Conservation (phyloP, 495 filamentous ascomycete genomes). For the Talaromyces ruber region DNA sequence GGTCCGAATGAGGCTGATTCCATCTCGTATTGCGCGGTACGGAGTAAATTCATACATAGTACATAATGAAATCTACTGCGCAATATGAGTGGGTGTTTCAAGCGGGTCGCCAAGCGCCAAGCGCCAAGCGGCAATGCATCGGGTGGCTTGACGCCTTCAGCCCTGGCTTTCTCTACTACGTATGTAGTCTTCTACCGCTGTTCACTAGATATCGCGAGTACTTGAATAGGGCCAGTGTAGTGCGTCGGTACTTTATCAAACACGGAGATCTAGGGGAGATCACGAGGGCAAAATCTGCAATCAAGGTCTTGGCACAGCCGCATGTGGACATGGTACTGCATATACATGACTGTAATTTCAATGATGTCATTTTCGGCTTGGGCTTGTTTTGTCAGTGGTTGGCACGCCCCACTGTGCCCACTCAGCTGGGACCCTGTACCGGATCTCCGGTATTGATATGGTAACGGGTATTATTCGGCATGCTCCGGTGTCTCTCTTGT, state of each 20-base stretch:
- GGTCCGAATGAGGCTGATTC: not conserved
- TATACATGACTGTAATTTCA: not conserved
- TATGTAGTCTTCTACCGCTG: too few species aligned
- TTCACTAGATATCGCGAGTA: too few species aligned
- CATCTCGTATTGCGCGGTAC: not conserved
- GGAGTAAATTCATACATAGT: not conserved
- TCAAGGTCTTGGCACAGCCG: not conserved
- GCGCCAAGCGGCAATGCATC: not conserved
- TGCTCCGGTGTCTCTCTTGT: too few species aligned
- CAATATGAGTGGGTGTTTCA: not conserved
- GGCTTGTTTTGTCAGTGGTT: not conserved
- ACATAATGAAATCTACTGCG: not conserved
- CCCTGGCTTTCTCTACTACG: not conserved
- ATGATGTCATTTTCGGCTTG: not conserved
- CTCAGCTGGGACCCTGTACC: not conserved
- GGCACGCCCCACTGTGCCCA: not conserved
- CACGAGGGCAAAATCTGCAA: not conserved
- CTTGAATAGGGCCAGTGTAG: too few species aligned
- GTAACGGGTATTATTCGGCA: not conserved
- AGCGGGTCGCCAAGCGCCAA: not conserved
- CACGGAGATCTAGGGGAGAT: not conserved
- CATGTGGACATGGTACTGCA: not conserved
- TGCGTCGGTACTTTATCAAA: too few species aligned
- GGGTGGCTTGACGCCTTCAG: not conserved
- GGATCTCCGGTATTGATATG: not conserved